Percentiles rank a stretch among this genome's conserved stretches.
Conservation (phyloP, 2,329 filamentous ascomycete species). For the Mariannaea elegans region DNA sequence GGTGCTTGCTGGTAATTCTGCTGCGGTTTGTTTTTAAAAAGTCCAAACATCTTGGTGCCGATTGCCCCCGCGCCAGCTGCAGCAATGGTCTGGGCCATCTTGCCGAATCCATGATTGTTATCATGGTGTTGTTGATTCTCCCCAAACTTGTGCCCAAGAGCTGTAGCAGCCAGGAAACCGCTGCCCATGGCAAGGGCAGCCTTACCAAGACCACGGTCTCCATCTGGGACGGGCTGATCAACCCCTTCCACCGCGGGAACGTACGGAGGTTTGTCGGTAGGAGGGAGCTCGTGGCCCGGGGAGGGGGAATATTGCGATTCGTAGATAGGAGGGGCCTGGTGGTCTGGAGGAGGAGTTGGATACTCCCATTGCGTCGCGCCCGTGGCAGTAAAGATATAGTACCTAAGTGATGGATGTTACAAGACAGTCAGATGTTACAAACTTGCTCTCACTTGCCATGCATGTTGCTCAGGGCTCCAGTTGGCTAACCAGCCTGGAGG, state of each 20-base stretch:
- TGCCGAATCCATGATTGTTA: constrained; percentile 14
- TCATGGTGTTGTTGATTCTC: constrained; percentile 5
- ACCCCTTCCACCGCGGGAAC: not conserved
- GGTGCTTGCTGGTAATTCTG: constrained; percentile 3
- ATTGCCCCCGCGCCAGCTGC: constrained; percentile 20
- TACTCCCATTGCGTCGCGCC: constrained; percentile 22
- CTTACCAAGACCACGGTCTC: constrained; percentile 21
- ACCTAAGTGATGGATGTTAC: constrained; percentile 12
- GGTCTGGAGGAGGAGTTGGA: constrained; percentile 10
- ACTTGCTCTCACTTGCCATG: constrained; percentile 9
- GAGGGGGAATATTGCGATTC: not conserved
- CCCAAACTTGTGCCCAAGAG: constrained; percentile 2
- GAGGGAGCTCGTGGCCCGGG: not conserved
- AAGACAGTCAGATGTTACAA: not conserved
- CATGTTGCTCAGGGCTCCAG: constrained; percentile 22
- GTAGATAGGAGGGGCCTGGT: too few species aligned
- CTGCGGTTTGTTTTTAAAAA: constrained; percentile 17
- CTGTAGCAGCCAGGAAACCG: constrained; percentile 4
- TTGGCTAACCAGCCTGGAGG: constrained; percentile 20
- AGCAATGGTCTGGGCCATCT: constrained; percentile 14
- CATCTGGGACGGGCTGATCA: constrained; percentile 2
- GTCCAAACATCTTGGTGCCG: constrained; percentile 17
- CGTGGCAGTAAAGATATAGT: constrained; percentile 17
- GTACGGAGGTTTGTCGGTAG: not conserved
- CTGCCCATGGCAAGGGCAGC: constrained; percentile 18